Base-by-base conservation (phyloP, 2,329 filamentous ascomycete genomes). In the Corniculantispora saksenae region DNA sequence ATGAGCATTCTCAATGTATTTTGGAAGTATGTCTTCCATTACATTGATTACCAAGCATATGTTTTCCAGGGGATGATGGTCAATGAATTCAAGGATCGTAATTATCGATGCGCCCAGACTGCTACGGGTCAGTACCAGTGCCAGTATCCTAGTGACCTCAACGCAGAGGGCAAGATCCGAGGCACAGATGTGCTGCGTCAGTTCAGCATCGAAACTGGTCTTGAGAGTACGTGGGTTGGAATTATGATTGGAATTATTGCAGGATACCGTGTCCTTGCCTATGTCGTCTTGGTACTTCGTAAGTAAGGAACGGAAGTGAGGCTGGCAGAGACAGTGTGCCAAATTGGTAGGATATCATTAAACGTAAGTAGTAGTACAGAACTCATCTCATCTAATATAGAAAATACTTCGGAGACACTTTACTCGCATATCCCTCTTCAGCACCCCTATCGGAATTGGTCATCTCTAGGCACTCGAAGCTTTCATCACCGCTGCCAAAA, bases 41-140 rank as follows among this genome's bases (percentile, higher is more conserved):
- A 94, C 76, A 94, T 94, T 73, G 91, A 96, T 74, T 96, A 96
- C 72, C 92, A 94, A 74, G 85, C 82, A 50, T 96, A 94, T 71
- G 92, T 96, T 3, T 97, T 96, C 74, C 87, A 94, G 73, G 92
- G 91, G 17, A 95, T 97, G 92, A 95, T 96, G 91, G 88, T 94
- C 61, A 96, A 95, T 72, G 91, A 97, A 78, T 95, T 97, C 74
- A 80, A 80, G 1, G 69, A 84, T 21, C 81, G 91, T 17, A 83
- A 80, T 3, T 96, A 91, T 75, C 74, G 77, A 3, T 94, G 91
- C 73, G 79, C 70, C 0, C 51, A 65, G 63, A 63, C 23, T 23
- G 68, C 48, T 77, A 82, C 67, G 3, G 73, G 70, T 0, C 59
- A 67, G 5, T 93, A 87, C 70, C 82, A 83, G 48, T 96, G 92